These are phyloP conservation scores for Suaeda aralocaspica DNA, from an alignment of 148 eudicot species.

Conservation along the genomic window DNA sequence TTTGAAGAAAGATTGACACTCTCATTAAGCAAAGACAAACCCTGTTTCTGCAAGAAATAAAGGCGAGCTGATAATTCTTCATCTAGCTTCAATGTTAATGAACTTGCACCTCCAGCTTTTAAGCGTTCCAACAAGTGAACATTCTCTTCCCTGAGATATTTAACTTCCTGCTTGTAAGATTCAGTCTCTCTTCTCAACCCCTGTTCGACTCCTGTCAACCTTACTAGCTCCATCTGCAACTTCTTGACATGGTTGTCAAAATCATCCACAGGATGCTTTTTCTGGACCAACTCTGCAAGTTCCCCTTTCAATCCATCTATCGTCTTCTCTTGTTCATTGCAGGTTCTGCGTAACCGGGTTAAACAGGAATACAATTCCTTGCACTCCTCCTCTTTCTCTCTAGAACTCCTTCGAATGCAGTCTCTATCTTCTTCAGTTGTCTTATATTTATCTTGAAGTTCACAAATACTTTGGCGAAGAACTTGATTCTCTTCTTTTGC, in stretches of 20 bases:
- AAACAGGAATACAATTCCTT: slow-evolving; percentile 64
- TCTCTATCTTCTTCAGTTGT: slow-evolving; percentile 57
- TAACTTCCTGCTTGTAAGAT: slow-evolving; percentile 55
- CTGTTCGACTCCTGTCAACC: slow-evolving; percentile 76
- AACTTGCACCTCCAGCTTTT: slow-evolving; percentile 46
- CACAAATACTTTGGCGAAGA: slow-evolving; percentile 41
- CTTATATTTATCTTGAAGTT: slow-evolving; percentile 52
- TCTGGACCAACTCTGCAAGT: slow-evolving; percentile 49
- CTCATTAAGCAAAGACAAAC: slow-evolving; percentile 48
- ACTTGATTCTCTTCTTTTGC: slow-evolving; percentile 49
- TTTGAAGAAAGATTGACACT: slow-evolving; percentile 54
- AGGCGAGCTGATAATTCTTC: slow-evolving; percentile 58
- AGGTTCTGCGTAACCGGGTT: slow-evolving; percentile 57
- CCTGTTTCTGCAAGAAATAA: slow-evolving; percentile 59
- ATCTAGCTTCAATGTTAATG: slow-evolving; percentile 59
- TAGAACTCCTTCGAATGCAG: slow-evolving; percentile 45
- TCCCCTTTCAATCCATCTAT: slow-evolving; percentile 66
- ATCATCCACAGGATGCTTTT: slow-evolving; percentile 37
- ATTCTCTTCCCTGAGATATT: slow-evolving; percentile 77
- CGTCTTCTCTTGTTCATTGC: slow-evolving; percentile 80
- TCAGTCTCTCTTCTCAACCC: slow-evolving; percentile 73
- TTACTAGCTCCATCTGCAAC: slow-evolving; percentile 68
- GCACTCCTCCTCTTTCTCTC: slow-evolving; percentile 72
- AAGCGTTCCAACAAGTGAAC: slow-evolving; percentile 66
- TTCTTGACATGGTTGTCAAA: slow-evolving; percentile 55